Evolutionary conservation across 2,329 filamentous ascomycete species (phyloP), one percentile per base, ranked within the genome.

Genomic region (Nannizzia gypsea): DNA sequence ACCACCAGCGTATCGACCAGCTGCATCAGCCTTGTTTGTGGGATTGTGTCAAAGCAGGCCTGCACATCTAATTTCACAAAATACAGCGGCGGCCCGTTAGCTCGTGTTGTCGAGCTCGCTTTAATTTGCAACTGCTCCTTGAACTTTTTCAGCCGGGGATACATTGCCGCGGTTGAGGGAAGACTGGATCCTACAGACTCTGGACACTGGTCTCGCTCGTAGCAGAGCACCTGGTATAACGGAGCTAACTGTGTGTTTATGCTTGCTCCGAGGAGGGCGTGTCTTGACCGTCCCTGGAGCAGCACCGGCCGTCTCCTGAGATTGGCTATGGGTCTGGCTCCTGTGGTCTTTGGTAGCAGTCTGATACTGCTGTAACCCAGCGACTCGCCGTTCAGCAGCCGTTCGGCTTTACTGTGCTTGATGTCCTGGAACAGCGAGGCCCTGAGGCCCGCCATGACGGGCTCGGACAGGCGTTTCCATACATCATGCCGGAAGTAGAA

Each of bases 401-500:
- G 76, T 20, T 78, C 73, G 0, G 85, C 85, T 8, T 80, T 76
- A 0, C 78, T 76, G 0, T 78, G 68, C 46, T 80, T 82, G 44
- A 96, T 75, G 66, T 93, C 88, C 64, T 93, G 87, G 63, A 96
- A 89, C 81, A 95, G 90, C 6, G 76, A 80, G 1, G 75, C 65
- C 68, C 87, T 93, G 22, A 97, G 74, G 0, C 75, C 75, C 0
- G 78, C 72, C 69, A 96, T 76, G 0, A 86, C 83, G 5, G 90
- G 88, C 66, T 91, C 85, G 1, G 86, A 83, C 36, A 97, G 73
- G 44, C 80, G 80, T 57, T 82, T 83, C 93, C 93, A 99, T 8
- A 93, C 79, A 71, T 99, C 93, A 64, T 99, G 93, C 3, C 92
- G 87, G 70, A 96, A 97, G 74, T 90, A 99, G 72, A 95, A 96